Evolutionary conservation across 2,329 filamentous ascomycete species (phyloP), one percentile per base, ranked within the genome.

Genomic region (Corinectria fuckeliana): DNA sequence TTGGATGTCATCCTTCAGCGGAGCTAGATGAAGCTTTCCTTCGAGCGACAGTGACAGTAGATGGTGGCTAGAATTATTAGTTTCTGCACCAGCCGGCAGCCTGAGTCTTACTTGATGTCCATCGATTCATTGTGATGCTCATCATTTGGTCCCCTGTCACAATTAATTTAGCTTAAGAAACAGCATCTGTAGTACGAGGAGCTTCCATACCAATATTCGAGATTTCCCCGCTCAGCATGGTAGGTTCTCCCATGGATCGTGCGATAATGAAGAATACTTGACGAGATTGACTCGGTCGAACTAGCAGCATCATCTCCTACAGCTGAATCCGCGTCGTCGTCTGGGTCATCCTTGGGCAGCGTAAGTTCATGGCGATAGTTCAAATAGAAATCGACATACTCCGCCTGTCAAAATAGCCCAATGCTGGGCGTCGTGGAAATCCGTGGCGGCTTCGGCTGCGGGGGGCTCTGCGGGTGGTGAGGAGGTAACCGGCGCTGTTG

Each of bases 1-100:
- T 39, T 72, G 68, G 0, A 67, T 61, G 0, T 70, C 64, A 1
- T 69, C 63, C n/a, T 71, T 70, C 1, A 67, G 14, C 1, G 65
- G 65, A 4, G 65, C 63, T 0, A 67, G 21, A 3, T 66, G 56
- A 0, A 68, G 42, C 0, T 62, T 64, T 0, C 52, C 63, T 2
- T 50, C 45, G 0, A 68, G 18, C 1, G 60, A 67, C 0, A 67
- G 18, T 0, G 55, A 66, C 5, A 67, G 21, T 1, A 67, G 42
- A 34, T 67, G 65, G 3, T 66, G 65, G 1, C 65, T 66, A 3
- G 0, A 0, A 0, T 1, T 0, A 0, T 64, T 5, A 66, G 50
- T 0, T 5, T 0, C 1, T 9, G 8, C 2, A 28, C 3, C 3
- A 4, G 1, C 7, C 0, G 4, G 5, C 2, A 32, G 5, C 1